These are phyloP conservation scores for Infundibulicybe gibba DNA, from an alignment of 768 basidiomycete genomes.

Conservation along the genomic window DNA sequence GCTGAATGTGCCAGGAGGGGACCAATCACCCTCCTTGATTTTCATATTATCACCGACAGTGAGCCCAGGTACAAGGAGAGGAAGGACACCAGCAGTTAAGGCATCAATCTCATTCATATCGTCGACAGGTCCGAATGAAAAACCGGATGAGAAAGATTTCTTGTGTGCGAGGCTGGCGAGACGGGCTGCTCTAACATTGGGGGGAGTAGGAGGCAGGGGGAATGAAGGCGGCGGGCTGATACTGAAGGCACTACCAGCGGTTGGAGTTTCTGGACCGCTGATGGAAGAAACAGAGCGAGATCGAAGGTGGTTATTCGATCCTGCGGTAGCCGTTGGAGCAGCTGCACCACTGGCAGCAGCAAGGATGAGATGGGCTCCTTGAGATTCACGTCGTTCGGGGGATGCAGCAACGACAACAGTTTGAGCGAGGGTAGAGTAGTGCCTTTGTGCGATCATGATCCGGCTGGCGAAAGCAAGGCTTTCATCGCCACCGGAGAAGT, in stretches of 20 bases:
- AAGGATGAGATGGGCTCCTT: slow-evolving; percentile 25
- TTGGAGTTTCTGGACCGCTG: slow-evolving; percentile 33
- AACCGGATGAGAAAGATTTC: slow-evolving; percentile 63
- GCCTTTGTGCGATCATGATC: slow-evolving; percentile 72
- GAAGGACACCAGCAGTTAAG: slow-evolving; percentile 65
- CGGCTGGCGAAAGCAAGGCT: slow-evolving; percentile 45
- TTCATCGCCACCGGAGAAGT: slow-evolving; percentile 48
- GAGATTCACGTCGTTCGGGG: slow-evolving; percentile 33
- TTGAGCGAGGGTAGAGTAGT: slow-evolving; percentile 68
- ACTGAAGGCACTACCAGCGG: slow-evolving; percentile 29
- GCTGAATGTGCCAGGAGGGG: slow-evolving; percentile 36
- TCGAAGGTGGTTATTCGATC: slow-evolving; percentile 49
- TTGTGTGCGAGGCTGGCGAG: slow-evolving; percentile 54
- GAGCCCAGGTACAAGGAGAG: slow-evolving; percentile 64
- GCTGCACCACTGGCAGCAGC: slow-evolving; percentile 32
- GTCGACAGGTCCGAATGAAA: slow-evolving; percentile 55
- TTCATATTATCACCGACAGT: slow-evolving; percentile 54
- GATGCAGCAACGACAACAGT: slow-evolving; percentile 52
- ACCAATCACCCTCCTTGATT: slow-evolving; percentile 43
- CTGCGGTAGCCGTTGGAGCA: slow-evolving; percentile 20
- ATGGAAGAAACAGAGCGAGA: slow-evolving; percentile 57
- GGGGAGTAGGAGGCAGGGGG: slow-evolving; percentile 75
- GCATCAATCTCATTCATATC: slow-evolving; percentile 67
- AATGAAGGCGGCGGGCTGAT: slow-evolving; percentile 60
- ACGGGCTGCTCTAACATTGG: slow-evolving; percentile 54